Percentiles rank a stretch among this genome's conserved stretches.
phyloP scores from a whole-genome alignment of 495 filamentous ascomycete species.

The Trichoderma erinaceum region DNA sequence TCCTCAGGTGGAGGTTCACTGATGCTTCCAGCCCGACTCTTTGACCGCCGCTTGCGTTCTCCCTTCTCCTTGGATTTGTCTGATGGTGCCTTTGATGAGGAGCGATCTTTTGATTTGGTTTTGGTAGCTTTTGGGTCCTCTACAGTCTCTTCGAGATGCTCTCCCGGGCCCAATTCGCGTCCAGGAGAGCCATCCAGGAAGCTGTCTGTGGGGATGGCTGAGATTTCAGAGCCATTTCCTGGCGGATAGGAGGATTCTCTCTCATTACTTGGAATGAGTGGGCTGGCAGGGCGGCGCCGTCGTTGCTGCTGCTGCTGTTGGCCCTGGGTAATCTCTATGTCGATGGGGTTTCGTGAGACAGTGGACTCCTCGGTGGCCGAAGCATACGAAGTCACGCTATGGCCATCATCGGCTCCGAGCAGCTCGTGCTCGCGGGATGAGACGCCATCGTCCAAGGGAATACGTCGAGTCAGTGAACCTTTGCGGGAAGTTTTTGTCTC shows the following conservation, averaged over 20 bases:
- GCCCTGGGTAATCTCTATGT: conserved; percentile 68
- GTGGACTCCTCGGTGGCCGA: conserved; percentile 74
- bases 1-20: conserved; percentile 57
- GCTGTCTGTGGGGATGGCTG: conserved; percentile 83
- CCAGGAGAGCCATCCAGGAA: conserved; percentile 64
- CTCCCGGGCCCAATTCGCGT: conserved; percentile 23
- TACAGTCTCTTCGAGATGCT: not conserved
- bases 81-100: conserved; percentile 21
- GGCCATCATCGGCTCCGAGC: conserved; percentile 42
- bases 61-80: conserved; percentile 30
- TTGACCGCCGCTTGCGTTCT: conserved; percentile 47
- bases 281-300: conserved; percentile 46
- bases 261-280: conserved; percentile 49
- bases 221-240: conserved; percentile 69
- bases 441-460: conserved; percentile 43
- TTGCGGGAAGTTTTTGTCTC: conserved; percentile 55
- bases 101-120: conserved; percentile 12
- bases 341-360: conserved; percentile 65
- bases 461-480: conserved; percentile 50
- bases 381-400: conserved; percentile 52
- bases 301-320: conserved; percentile 21
- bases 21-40: conserved; percentile 54
- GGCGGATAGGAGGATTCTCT: conserved; percentile 44
- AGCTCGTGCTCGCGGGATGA: not conserved
- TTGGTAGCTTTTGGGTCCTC: not conserved